Evolutionary conservation across 441 rosid genomes (phyloP).

Genomic region (Populus trichocarpa): DNA sequence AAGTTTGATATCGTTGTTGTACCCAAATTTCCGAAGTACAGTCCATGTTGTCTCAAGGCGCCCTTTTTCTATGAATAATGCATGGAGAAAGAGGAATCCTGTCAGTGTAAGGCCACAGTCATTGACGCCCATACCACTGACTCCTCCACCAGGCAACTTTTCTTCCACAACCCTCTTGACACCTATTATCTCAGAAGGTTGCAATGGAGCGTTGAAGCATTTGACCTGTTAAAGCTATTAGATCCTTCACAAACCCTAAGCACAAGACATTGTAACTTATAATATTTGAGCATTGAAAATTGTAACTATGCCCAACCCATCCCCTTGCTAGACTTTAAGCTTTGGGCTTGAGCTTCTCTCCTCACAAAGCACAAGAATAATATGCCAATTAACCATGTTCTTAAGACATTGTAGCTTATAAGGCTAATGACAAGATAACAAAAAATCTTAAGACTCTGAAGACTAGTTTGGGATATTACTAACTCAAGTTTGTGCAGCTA

Average conservation of each 20-base stretch:
- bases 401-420: background rate
- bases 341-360: background rate
- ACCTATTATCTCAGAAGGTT: conserved; percentile 86
- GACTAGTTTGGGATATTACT: background rate
- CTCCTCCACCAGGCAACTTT: conserved; percentile 58
- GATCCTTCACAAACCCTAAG: conserved; percentile 22
- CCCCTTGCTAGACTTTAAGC: background rate
- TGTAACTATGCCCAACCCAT: background rate
- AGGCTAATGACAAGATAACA: background rate
- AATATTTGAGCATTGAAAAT: background rate
- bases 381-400: background rate
- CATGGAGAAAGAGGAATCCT: conserved; percentile 94
- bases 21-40: conserved; percentile 83
- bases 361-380: background rate
- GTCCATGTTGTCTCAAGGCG: conserved; percentile 98
- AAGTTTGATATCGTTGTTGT: conserved; percentile 70
- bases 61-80: conserved; percentile 89
- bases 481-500: conserved; percentile 1
- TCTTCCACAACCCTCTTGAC: conserved; percentile 92
- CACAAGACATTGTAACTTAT: background rate
- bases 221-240: conserved; percentile 62
- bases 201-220: conserved; percentile 91
- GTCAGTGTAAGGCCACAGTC: conserved; percentile 85
- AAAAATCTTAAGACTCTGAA: background rate
- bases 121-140: conserved; percentile 60